Base-by-base conservation (phyloP, 2,329 filamentous ascomycete genomes). In the Nemania serpens region DNA sequence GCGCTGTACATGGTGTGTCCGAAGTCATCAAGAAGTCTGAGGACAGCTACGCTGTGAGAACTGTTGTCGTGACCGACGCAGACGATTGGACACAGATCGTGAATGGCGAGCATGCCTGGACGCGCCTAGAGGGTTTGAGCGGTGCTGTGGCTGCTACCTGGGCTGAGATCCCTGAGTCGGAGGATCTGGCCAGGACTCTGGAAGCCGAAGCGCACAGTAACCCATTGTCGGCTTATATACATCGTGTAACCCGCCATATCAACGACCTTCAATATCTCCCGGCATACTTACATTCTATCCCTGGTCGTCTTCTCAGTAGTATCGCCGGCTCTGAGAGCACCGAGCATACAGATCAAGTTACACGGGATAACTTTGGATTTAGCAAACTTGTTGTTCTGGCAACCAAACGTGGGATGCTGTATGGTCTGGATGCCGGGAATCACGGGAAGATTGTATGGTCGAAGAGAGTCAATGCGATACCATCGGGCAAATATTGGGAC, bases 171-270 rank as follows among this genome's bases (percentile, higher is more conserved):
- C 88, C 89, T 12, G 86, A 89, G 66, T 84, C 84, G 15, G 90
- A 93, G 72, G 84, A 87, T 53, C 80, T 97, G 50, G 92, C 88
- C 5, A 88, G 91, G 73, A 91, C 92, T 33, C 81, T 98, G 7
- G 90, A 96, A 67, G 85, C 91, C 22, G 94, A 99, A 76, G 90
- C 91, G 3, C 90, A 97, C 72, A 90, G 89, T 70, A 96, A 90
- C 72, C 82, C 91, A 2, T 71, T 91, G 5, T 81, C 84, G 11
- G 95, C 95, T n/a, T 99, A 97, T 71, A 78, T 94, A 29, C 93
- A 97, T 76, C 89, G 95, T 13, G 82, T 97, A 13, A 89, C 84
- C 65, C 90, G 95, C 47, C 95, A 99, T 72, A 70, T 92, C 13
- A 81, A 86, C 47, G 95, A 97, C 66, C 81, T 97, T 41, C 81